These are phyloP conservation scores for Wolfiporia cocos DNA, from an alignment of 1,284 basidiomycete genomes.

Conservation along the genomic window DNA sequence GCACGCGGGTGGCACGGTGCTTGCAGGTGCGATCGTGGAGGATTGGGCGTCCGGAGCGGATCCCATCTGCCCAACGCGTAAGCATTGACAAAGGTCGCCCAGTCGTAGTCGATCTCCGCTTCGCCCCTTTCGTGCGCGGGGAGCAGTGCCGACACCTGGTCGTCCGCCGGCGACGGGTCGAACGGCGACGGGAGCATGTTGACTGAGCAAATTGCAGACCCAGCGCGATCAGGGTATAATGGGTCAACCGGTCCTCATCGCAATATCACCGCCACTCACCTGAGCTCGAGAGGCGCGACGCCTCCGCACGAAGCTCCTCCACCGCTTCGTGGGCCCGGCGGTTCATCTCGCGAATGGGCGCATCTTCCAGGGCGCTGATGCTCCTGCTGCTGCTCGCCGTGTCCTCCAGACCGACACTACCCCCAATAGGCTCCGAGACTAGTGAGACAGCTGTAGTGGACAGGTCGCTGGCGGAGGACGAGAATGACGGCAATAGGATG, in stretches of 20 bases:
- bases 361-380: constrained; percentile 10
- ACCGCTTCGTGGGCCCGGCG: constrained; percentile 22
- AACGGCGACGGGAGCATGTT: constrained; percentile 25
- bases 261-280: too few species aligned
- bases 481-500: constrained; percentile 19
- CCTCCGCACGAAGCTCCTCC: constrained; percentile 24
- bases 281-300: constrained; percentile 21
- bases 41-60: constrained; percentile 67
- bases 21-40: constrained; percentile 38
- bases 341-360: constrained; percentile 23
- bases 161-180: constrained; percentile 23
- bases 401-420: background rate
- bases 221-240: background rate
- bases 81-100: constrained; percentile 70
- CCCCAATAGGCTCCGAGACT: constrained; percentile 6
- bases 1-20: constrained; percentile 16
- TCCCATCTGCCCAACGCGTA: constrained; percentile 81
- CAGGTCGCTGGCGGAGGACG: constrained; percentile 14
- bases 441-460: constrained; percentile 10
- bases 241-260: too few species aligned
- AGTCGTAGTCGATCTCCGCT: constrained; percentile 48
- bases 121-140: constrained; percentile 15
- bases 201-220: constrained; percentile 5
- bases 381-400: background rate
- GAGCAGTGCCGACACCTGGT: constrained; percentile 16